phyloP scores from a whole-genome alignment of 140 eudicot genomes.

The Erigeron philadelphicus region DNA sequence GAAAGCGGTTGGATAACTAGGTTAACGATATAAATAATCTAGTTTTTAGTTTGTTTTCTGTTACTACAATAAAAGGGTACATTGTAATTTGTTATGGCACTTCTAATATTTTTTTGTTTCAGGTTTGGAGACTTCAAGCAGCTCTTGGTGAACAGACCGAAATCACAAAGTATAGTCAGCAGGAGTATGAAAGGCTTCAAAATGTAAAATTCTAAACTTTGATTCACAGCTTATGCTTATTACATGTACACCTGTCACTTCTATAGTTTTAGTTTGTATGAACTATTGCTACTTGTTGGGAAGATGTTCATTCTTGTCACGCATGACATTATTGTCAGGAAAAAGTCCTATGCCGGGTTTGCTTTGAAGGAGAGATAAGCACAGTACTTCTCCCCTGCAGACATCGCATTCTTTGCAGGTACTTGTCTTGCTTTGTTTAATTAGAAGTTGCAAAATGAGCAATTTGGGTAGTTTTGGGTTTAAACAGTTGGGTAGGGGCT shows the following conservation, averaged over 20 bases:
- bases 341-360: constrained; percentile 83
- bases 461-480: background rate
- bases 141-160: constrained; percentile 96
- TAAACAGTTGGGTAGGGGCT: background rate
- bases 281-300: background rate
- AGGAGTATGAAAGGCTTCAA: constrained; percentile 94
- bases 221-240: too few relatives aligned
- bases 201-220: constrained; percentile 46
- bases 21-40: too few relatives aligned
- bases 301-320: background rate
- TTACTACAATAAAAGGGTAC: background rate
- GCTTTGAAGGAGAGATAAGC: constrained; percentile 97
- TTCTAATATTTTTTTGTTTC: background rate
- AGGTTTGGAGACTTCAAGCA: constrained; percentile 99
- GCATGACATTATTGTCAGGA: constrained; percentile 50
- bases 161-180: constrained; percentile 88
- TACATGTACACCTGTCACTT: too few relatives aligned
- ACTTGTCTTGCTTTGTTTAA: constrained; percentile 2
- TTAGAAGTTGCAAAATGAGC: background rate
- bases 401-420: constrained; percentile 97
- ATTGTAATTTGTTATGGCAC: background rate
- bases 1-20: too few relatives aligned
- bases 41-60: background rate
- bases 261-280: background rate
- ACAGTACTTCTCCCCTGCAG: constrained; percentile 86